These are phyloP conservation scores for Lactifluus piperatus DNA, from an alignment of 768 basidiomycete species.

Conservation along the genomic window DNA sequence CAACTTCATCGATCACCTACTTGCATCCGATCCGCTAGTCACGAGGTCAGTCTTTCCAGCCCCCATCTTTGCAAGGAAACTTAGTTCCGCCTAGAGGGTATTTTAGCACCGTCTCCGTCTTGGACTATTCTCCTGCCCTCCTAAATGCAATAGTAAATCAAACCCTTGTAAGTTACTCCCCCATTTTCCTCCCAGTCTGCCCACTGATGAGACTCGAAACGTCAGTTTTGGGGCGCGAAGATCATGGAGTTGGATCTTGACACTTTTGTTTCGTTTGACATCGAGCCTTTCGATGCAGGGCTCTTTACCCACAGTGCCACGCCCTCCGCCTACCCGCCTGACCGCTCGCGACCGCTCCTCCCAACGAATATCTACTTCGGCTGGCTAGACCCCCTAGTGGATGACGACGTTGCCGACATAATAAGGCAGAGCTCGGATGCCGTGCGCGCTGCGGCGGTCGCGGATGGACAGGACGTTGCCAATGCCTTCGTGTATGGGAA, in stretches of 20 bases:
- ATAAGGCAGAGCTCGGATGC: neutral
- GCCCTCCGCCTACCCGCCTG: constrained; percentile 14
- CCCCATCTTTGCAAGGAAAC: neutral
- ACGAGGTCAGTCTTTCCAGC: neutral
- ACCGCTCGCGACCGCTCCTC: constrained; percentile 12
- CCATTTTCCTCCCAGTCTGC: neutral
- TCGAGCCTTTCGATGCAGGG: constrained; percentile 14
- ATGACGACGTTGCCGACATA: neutral
- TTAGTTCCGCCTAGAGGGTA: neutral
- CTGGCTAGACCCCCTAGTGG: neutral
- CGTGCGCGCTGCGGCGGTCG: constrained; percentile 7
- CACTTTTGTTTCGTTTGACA: constrained; percentile 1
- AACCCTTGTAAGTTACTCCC: neutral
- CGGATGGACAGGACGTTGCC: constrained; percentile 15
- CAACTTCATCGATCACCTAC: neutral
- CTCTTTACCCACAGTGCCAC: constrained; percentile 3
- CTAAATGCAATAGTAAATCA: neutral
- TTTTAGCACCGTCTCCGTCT: constrained; percentile 3
- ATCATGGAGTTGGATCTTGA: neutral
- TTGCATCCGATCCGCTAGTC: neutral
- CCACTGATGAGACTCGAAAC: neutral
- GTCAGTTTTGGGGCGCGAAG: neutral
- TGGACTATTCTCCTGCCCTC: neutral
- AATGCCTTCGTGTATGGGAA: constrained; percentile 15
- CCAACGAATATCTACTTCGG: constrained; percentile 17